Base-by-base conservation (phyloP, 2,329 filamentous ascomycete genomes). In the Diaporthe longicolla region DNA sequence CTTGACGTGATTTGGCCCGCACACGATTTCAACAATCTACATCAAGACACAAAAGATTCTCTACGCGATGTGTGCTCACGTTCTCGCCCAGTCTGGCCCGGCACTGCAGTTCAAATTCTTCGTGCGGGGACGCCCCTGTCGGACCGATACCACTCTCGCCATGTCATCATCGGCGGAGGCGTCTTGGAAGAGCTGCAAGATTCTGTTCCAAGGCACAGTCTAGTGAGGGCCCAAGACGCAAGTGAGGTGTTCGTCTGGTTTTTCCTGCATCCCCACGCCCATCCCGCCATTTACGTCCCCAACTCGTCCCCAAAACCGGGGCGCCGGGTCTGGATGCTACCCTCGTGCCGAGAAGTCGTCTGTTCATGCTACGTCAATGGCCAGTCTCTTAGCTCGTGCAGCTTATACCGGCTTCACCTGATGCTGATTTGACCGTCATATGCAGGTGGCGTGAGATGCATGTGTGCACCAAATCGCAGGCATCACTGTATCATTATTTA, bases 161-260 rank as follows among this genome's bases (percentile, higher is more conserved):
- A 68, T 68, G 63, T 26, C 63, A 68, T 68, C 63, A 68, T 54
- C 63, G n/a, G 63, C 48, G 63, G 48, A 68, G 48, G 63, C 32
- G 63, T 26, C 32, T 68, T 54, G 63, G 48, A 13, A 19, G 45
- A 54, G 21, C 63, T 52, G 61, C 43, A 66, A 52, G 61, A 50
- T 52, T 52, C 8, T 52, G 32, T 37, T 35, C 21, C 29, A 54
- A 68, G 45, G 52, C 15, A n/a, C 48, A n/a, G 63, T 68, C 63
- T 68, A 54, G 63, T 40, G 48, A 68, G 43, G 63, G 8, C 32
- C 63, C 45, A 52, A 52, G 63, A 32, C 32, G 26, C 63, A 66
- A 52, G 45, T 52, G 45, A 66, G 45, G 63, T 66, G 63, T 52
- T 66, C 63, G 63, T 66, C 63, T 68, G 32, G 32, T 26, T 68